Percentiles rank a stretch among this genome's conserved stretches.
Evolutionary conservation across 2,329 filamentous ascomycete genomes (phyloP).

Genomic region (Arthrobotrys musiformis): DNA sequence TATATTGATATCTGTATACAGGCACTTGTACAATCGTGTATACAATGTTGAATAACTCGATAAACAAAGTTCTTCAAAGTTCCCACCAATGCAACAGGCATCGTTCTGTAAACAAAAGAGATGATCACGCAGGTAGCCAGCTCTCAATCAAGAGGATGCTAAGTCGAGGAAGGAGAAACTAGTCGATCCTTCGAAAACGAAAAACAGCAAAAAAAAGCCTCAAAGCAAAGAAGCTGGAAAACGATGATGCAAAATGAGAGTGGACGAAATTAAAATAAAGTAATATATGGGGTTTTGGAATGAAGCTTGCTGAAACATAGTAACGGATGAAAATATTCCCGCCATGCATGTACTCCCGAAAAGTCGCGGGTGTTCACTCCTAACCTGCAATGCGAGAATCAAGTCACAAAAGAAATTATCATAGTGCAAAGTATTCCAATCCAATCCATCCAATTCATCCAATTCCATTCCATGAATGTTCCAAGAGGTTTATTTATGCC

Average conservation of each 20-base stretch:
- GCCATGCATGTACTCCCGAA: not conserved
- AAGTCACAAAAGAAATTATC: constrained; percentile 1
- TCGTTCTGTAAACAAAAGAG: not conserved
- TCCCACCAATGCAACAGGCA: not conserved
- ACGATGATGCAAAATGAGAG: no score
- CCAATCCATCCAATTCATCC: not conserved
- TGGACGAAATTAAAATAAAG: no score
- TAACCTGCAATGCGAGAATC: no score
- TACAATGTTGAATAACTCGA: no score
- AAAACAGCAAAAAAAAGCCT: not conserved
- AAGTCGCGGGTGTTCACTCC: not conserved
- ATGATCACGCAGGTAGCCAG: not conserved
- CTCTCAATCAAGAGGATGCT: not conserved
- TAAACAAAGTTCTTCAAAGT: not conserved
- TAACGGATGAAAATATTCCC: no score
- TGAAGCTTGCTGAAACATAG: no score
- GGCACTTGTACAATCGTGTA: no score
- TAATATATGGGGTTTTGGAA: no score
- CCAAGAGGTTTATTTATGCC: not conserved
- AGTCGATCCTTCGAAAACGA: not conserved
- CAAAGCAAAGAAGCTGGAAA: not conserved
- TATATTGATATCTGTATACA: no score
- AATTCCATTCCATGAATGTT: not conserved
- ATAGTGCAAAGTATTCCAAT: not conserved
- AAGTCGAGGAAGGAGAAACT: not conserved